Conservation (phyloP, 768 basidiomycete species). For the Rhizopogon sp. region DNA sequence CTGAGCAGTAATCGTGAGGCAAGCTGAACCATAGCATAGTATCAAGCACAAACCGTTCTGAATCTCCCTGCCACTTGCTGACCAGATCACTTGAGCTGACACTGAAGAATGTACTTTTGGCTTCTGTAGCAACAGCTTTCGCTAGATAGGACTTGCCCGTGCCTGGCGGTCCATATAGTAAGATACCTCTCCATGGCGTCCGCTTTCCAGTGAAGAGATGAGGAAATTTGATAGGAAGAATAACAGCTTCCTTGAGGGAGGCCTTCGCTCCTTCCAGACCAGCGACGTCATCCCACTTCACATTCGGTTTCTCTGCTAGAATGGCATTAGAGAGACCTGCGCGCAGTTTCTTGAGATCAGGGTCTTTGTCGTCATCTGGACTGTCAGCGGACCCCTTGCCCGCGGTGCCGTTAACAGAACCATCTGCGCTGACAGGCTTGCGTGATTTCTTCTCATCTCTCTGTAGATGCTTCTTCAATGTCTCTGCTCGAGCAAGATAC, state of each 20-base stretch:
- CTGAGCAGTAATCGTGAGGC: conserved; percentile 32
- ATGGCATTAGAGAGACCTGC: conserved; percentile 86
- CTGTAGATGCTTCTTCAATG: conserved; percentile 77
- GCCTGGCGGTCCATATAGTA: conserved; percentile 96
- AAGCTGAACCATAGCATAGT: not conserved
- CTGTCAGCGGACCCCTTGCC: conserved; percentile 47
- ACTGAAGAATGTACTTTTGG: conserved; percentile 98
- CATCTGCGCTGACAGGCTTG: conserved; percentile 46
- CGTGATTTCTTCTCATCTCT: conserved; percentile 54
- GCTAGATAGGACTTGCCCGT: conserved; percentile 97
- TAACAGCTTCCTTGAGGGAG: conserved; percentile 95
- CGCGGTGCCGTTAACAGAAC: conserved; percentile 33
- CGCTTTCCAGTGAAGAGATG: conserved; percentile 98
- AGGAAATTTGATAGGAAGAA: conserved; percentile 99
- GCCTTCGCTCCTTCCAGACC: conserved; percentile 95
- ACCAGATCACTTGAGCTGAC: conserved; percentile 94
- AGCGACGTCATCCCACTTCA: conserved; percentile 98
- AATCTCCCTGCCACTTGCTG: conserved; percentile 99
- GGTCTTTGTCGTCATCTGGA: conserved; percentile 71
- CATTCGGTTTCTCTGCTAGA: conserved; percentile 88
- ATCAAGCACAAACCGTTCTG: conserved; percentile 66
- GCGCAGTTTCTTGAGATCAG: conserved; percentile 95
- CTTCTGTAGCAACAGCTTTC: conserved; percentile 98
- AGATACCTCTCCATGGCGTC: conserved; percentile 94
- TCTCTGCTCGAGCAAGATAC: conserved; percentile 89